A percentile compares a stretch with the other conserved stretches of the same genome.
These are phyloP conservation scores for Leishmania guyanensis DNA, from an alignment of 208 protist species.

Conservation along the genomic window DNA sequence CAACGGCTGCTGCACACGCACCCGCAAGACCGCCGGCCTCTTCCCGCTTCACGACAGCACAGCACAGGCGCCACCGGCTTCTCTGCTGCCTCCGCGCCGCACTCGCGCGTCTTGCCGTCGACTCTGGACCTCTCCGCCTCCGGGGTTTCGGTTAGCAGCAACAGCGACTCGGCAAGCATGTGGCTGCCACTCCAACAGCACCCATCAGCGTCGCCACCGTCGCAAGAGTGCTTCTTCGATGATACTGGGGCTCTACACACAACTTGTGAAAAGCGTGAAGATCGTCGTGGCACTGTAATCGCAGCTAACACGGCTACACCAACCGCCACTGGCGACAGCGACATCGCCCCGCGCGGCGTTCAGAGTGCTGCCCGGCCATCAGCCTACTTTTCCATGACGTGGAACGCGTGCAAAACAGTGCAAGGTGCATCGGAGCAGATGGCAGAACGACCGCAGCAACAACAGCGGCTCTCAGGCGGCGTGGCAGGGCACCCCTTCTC, in stretches of 20 bases:
- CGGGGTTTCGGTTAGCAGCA: constrained; percentile 4
- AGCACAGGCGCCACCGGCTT: not conserved
- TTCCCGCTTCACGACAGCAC: not conserved
- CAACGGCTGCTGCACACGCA: not conserved
- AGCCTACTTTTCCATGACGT: not conserved
- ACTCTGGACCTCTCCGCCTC: constrained; percentile 1
- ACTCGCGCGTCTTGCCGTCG: not conserved
- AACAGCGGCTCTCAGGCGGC: not conserved
- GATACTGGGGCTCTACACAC: not conserved
- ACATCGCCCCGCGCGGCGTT: not conserved
- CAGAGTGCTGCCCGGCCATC: not conserved
- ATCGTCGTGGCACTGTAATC: not conserved
- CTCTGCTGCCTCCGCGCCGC: not conserved
- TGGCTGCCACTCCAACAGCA: not conserved
- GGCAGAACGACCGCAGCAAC: not conserved
- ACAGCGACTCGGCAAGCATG: not conserved
- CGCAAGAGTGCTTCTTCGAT: constrained; percentile 17
- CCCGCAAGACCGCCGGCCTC: no score
- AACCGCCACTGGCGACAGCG: not conserved
- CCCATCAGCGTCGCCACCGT: not conserved
- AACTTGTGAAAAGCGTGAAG: not conserved
- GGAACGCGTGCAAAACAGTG: not conserved
- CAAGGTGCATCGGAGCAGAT: not conserved
- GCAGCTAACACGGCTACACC: not conserved
- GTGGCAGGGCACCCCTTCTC: not conserved